A percentile compares a stretch with the other conserved stretches of the same genome.
Evolutionary conservation across 495 filamentous ascomycete genomes (phyloP).

Genomic region (Talaromyces ruber): DNA sequence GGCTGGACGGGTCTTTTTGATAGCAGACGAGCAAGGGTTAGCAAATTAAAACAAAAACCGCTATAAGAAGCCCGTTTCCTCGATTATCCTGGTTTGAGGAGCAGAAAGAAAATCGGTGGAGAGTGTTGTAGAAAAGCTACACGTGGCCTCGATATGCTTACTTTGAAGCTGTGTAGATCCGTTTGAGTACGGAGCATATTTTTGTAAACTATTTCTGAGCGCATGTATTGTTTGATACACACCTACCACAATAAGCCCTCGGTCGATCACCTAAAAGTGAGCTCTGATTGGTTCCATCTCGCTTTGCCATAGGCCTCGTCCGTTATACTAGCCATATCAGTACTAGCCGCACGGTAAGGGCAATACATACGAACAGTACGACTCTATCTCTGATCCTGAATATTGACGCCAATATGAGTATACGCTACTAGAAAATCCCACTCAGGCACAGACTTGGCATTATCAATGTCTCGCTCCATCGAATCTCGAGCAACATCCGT

Average conservation of each 20-base stretch:
- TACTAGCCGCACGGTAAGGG: background rate
- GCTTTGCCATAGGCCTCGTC: background rate
- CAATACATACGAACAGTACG: background rate
- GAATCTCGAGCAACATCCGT: background rate
- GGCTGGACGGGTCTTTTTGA: background rate
- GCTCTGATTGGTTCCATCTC: background rate
- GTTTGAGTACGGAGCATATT: background rate
- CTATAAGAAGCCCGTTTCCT: background rate
- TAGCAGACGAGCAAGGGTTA: background rate
- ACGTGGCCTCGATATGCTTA: background rate
- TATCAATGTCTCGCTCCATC: background rate
- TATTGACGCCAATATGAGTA: background rate
- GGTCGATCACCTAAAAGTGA: background rate
- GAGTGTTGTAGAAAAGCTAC: too few species aligned
- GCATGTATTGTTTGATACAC: background rate
- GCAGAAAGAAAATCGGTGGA: background rate
- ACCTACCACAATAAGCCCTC: background rate
- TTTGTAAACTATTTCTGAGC: background rate
- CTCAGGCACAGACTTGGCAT: background rate
- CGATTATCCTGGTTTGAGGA: background rate
- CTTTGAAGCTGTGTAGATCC: background rate
- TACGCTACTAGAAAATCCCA: background rate
- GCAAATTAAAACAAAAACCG: too few species aligned
- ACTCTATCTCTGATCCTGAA: background rate
- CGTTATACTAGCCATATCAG: background rate